These are phyloP conservation scores for Aechmea fasciata DNA, from an alignment of 176 grass and related monocot genomes.

Conservation along the genomic window DNA sequence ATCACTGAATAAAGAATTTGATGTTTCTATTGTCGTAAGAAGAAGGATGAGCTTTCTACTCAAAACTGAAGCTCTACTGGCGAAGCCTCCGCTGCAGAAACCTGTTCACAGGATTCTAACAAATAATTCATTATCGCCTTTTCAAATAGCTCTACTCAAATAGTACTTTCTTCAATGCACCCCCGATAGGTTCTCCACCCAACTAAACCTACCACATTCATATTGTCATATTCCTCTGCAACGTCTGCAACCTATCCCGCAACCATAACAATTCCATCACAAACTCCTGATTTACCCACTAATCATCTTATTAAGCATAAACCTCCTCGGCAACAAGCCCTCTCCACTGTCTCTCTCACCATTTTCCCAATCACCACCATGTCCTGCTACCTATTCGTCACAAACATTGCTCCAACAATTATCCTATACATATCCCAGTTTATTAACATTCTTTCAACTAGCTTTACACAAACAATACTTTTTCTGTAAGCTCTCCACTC, in stretches of 20 bases:
- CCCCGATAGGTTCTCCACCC: neutral
- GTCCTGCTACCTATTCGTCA: slow-evolving; percentile 63
- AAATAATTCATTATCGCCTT: too few relatives aligned
- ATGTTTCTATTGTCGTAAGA: too few relatives aligned
- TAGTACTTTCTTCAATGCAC: neutral
- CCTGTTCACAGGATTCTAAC: too few relatives aligned
- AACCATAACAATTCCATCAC: slow-evolving; percentile 56
- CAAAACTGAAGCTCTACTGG: too few relatives aligned
- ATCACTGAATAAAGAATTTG: too few relatives aligned
- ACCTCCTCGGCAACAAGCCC: slow-evolving; percentile 85
- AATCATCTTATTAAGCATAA: slow-evolving; percentile 78
- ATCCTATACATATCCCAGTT: slow-evolving; percentile 58
- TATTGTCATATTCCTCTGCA: slow-evolving; percentile 51
- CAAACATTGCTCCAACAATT: slow-evolving; percentile 86
- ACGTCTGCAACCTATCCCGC: slow-evolving; percentile 62
- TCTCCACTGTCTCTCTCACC: slow-evolving; percentile 70
- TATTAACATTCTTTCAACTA: too few relatives aligned
- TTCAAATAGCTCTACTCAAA: too few relatives aligned
- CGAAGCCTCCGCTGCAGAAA: too few relatives aligned
- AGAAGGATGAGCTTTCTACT: too few relatives aligned
- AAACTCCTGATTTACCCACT: slow-evolving; percentile 89
- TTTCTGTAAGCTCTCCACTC: neutral
- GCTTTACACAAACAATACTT: neutral
- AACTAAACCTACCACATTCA: slow-evolving; percentile 15
- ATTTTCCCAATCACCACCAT: slow-evolving; percentile 61